These are phyloP conservation scores for Komagataella phaffii DNA, from an alignment of 805 yeast genomes.

Conservation along the genomic window DNA sequence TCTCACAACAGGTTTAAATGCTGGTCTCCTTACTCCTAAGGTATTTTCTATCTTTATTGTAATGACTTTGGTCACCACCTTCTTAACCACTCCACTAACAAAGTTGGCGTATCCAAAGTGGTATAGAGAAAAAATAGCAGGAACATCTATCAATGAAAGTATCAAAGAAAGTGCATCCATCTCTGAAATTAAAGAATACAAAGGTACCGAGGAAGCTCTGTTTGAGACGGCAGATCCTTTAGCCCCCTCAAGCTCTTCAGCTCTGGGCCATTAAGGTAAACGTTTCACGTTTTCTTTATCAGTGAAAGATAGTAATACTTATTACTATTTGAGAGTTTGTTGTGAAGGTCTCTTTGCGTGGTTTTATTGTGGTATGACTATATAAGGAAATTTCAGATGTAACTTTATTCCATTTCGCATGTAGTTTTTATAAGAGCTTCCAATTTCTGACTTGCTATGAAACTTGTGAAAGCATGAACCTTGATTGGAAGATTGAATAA, in stretches of 20 bases:
- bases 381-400: not conserved
- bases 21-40: constrained; percentile 49
- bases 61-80: constrained; percentile 72
- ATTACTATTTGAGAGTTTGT: not conserved
- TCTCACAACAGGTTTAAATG: constrained; percentile 56
- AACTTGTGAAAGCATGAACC: too few relatives aligned
- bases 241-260: not conserved
- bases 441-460: not conserved
- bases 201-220: not conserved
- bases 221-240: not conserved
- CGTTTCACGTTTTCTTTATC: not conserved
- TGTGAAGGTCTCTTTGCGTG: not conserved
- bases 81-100: constrained; percentile 69
- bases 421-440: not conserved
- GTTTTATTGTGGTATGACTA: not conserved
- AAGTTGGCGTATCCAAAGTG: constrained; percentile 44
- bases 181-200: not conserved
- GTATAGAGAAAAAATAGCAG: constrained; percentile 36
- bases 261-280: not conserved
- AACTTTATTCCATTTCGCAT: not conserved
- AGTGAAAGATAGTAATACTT: not conserved
- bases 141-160: not conserved
- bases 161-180: not conserved
- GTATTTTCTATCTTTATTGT: constrained; percentile 72
- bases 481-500: too few relatives aligned